These are phyloP conservation scores for Houttuynia cordata DNA, from an alignment of 164 flowering plant genomes.

Conservation along the genomic window DNA sequence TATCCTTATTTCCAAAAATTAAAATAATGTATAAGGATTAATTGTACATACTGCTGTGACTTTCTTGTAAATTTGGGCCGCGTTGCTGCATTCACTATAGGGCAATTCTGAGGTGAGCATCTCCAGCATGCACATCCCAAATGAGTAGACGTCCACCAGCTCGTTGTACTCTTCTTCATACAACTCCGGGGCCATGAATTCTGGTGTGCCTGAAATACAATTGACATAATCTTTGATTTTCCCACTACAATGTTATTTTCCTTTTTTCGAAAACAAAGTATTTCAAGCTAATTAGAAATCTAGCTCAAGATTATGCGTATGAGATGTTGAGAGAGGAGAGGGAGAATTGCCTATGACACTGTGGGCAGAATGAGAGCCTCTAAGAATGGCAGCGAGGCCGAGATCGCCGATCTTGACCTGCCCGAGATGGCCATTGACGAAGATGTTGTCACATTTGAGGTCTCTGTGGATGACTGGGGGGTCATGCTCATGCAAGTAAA, in stretches of 20 bases:
- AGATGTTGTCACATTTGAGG: conserved; percentile 92
- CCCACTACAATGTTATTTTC: too few relatives aligned
- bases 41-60: conserved; percentile 56
- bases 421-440: conserved; percentile 87
- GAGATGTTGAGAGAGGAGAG: background rate
- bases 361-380: conserved; percentile 58
- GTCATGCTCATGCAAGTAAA: conserved; percentile 62
- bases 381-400: conserved; percentile 79
- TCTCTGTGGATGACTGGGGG: conserved; percentile 95
- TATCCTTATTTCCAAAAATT: too few relatives aligned
- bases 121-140: conserved; percentile 91
- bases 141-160: conserved; percentile 80
- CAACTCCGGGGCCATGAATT: conserved; percentile 92
- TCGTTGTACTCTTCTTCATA: conserved; percentile 88
- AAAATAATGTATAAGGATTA: too few relatives aligned
- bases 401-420: conserved; percentile 94
- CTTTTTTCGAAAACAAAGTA: too few relatives aligned
- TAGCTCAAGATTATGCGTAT: too few relatives aligned
- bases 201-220: conserved; percentile 70
- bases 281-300: too few relatives aligned
- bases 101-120: conserved; percentile 89
- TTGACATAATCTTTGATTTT: too few relatives aligned
- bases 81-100: conserved; percentile 74
- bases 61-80: conserved; percentile 94
- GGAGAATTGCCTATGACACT: conserved; percentile 57